These are phyloP conservation scores for Tolypocladium sp. DNA, from an alignment of 2,329 filamentous ascomycete species.

Conservation along the genomic window DNA sequence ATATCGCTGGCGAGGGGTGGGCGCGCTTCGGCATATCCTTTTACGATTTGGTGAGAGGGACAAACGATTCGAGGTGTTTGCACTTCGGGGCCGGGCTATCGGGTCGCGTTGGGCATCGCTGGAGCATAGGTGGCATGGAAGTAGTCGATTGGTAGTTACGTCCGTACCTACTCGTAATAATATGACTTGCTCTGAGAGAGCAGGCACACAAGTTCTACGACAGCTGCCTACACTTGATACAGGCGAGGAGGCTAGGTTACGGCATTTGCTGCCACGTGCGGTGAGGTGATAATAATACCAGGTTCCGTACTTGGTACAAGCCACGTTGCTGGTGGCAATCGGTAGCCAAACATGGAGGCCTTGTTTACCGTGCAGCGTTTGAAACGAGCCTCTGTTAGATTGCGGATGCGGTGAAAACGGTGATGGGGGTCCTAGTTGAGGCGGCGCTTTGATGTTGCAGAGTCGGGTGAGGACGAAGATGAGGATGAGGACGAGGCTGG, in stretches of 20 bases:
- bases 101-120: neutral
- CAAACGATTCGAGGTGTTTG: neutral
- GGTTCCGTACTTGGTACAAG: neutral
- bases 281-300: neutral
- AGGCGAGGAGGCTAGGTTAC: neutral
- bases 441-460: neutral
- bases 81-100: neutral
- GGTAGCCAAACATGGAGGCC: neutral
- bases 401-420: neutral
- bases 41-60: neutral
- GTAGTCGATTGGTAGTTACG: neutral
- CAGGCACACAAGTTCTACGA: neutral
- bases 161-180: neutral
- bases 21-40: neutral
- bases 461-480: neutral
- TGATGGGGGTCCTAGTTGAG: neutral
- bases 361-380: neutral
- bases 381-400: neutral
- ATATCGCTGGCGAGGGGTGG: neutral
- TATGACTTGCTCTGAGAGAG: neutral
- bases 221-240: neutral
- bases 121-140: neutral
- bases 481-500: neutral
- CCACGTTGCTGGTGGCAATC: neutral
- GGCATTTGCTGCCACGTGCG: neutral